A percentile compares a stretch with the other conserved stretches of the same genome.
Evolutionary conservation across 2,329 filamentous ascomycete species (phyloP).

Genomic region (Sporothrix humicola): DNA sequence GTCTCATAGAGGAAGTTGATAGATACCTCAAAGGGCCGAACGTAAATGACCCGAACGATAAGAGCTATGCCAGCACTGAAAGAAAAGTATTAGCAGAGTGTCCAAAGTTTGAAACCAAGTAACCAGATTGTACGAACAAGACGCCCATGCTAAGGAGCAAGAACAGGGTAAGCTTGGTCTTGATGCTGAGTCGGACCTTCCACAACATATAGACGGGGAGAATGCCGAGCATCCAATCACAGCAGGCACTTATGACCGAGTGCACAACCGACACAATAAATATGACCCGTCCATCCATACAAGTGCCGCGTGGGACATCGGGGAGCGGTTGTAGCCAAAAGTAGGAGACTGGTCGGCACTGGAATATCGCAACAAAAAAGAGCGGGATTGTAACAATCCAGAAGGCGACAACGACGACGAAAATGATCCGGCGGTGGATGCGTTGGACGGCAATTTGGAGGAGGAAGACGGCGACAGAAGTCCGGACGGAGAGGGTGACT

Average conservation of each 20-base stretch:
- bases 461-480: conserved; percentile 51
- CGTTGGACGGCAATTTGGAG: conserved; percentile 48
- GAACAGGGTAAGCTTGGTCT: conserved; percentile 54
- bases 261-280: conserved; percentile 53
- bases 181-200: conserved; percentile 55
- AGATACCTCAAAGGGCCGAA: conserved; percentile 42
- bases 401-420: conserved; percentile 46
- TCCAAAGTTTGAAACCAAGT: neutral
- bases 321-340: conserved; percentile 54
- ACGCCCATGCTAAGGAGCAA: conserved; percentile 57
- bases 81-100: neutral
- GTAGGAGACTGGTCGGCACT: conserved; percentile 55
- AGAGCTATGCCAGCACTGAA: conserved; percentile 49
- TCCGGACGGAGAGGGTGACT: conserved; percentile 49
- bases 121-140: conserved; percentile 47
- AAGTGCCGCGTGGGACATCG: conserved; percentile 46
- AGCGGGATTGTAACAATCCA: conserved; percentile 38
- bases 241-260: conserved; percentile 55
- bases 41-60: conserved; percentile 47
- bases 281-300: conserved; percentile 49
- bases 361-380: conserved; percentile 46
- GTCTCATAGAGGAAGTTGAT: conserved; percentile 44
- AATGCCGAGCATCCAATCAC: conserved; percentile 56
- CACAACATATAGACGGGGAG: conserved; percentile 59
- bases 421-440: conserved; percentile 47